Conservation (phyloP, 2,329 filamentous ascomycete genomes). For the Berkeleyomyces basicola region DNA sequence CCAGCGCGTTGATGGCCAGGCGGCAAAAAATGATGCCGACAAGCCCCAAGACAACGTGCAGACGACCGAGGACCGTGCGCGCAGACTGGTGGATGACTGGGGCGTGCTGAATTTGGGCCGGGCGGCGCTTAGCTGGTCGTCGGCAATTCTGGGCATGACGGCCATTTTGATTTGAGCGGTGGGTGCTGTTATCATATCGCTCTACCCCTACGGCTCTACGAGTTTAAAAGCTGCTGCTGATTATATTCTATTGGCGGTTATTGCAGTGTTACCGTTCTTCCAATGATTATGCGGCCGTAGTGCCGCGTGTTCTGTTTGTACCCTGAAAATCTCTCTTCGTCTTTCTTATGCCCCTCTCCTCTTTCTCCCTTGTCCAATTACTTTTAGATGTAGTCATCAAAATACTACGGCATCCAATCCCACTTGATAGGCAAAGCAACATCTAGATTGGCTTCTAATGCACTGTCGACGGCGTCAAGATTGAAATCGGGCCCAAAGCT, state of each 20-base stretch:
- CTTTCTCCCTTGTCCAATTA: not conserved
- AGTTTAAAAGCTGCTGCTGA: too few species aligned
- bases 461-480: slow-evolving; percentile 36
- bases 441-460: slow-evolving; percentile 37
- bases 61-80: not conserved
- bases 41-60: not conserved
- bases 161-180: slow-evolving; percentile 1
- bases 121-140: not conserved
- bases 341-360: not conserved
- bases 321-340: too few species aligned
- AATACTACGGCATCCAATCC: slow-evolving; percentile 24
- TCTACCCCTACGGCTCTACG: too few species aligned
- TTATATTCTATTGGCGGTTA: not conserved
- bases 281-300: too few species aligned
- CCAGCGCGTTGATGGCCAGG: slow-evolving; percentile 1
- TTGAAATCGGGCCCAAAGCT: slow-evolving; percentile 37
- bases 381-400: not conserved
- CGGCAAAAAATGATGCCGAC: not conserved
- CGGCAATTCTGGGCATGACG: slow-evolving; percentile 2
- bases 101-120: slow-evolving; percentile 10
- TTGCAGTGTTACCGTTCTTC: not conserved
- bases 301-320: too few species aligned
- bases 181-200: not conserved
- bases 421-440: slow-evolving; percentile 37
- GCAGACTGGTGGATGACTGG: slow-evolving; percentile 9